Percentiles rank a stretch among this genome's conserved stretches.
Conservation (phyloP, 148 eudicot species). For the Limonium bicolor region DNA sequence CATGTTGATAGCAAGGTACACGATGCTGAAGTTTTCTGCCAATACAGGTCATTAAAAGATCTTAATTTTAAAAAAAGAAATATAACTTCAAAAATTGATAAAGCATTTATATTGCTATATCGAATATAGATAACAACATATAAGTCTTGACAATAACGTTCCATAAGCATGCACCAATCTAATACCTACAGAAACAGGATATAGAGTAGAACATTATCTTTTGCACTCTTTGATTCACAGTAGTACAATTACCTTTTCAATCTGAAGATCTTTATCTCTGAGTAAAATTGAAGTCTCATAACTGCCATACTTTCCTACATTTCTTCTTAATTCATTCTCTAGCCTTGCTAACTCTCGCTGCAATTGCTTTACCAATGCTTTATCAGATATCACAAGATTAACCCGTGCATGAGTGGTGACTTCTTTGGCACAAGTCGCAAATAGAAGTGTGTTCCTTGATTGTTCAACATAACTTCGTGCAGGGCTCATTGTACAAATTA, state of each 20-base stretch:
- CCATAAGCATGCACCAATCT: too few species aligned
- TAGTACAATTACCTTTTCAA: conserved; percentile 81
- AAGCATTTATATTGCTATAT: too few species aligned
- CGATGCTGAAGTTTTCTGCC: too few species aligned
- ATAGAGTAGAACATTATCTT: too few species aligned
- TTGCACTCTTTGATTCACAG: too few species aligned
- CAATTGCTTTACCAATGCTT: conserved; percentile 81
- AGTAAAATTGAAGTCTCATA: conserved; percentile 27
- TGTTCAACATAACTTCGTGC: conserved; percentile 89
- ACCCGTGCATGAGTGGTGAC: conserved; percentile 81
- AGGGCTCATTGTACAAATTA: conserved; percentile 96
- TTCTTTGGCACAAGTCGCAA: conserved; percentile 98
- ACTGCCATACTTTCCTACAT: conserved; percentile 20
- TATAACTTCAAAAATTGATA: too few species aligned
- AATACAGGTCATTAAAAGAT: too few species aligned
- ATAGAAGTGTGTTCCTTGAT: conserved; percentile 91
- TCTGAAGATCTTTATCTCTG: conserved; percentile 60
- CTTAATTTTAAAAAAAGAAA: too few species aligned
- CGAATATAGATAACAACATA: too few species aligned
- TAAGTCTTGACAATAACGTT: too few species aligned
- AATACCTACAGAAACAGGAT: too few species aligned
- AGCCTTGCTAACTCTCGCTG: conserved; percentile 81
- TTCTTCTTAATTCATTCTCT: conserved; percentile 56
- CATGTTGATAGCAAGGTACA: too few species aligned
- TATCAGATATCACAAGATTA: conserved; percentile 78